These are phyloP conservation scores for Decorospora gaudefroyi DNA, from an alignment of 2,329 filamentous ascomycete species.

Conservation along the genomic window DNA sequence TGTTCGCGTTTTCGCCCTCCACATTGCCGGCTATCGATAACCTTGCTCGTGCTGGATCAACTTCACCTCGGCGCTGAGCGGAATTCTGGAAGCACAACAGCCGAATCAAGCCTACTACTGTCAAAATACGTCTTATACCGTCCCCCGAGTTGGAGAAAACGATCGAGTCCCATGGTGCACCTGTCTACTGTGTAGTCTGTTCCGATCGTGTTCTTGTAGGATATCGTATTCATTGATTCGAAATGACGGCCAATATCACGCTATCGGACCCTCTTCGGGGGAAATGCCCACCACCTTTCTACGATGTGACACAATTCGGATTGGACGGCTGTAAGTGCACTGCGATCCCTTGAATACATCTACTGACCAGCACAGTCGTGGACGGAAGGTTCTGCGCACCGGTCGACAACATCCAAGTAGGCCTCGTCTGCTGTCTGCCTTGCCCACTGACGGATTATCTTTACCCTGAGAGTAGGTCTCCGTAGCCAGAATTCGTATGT, in stretches of 20 bases:
- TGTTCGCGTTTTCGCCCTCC: conserved; percentile 5
- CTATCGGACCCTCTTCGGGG: conserved; percentile 48
- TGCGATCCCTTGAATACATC: conserved; percentile 7
- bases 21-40: too few relatives aligned
- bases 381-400: conserved; percentile 63
- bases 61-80: conserved; percentile 12
- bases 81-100: conserved; percentile 10
- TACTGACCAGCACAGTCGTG: conserved; percentile 53
- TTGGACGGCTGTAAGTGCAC: conserved; percentile 67
- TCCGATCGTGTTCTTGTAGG: conserved; percentile 32
- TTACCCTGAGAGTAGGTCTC: conserved; percentile 60
- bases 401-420: conserved; percentile 50
- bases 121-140: conserved; percentile 1
- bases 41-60: conserved; percentile 16
- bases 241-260: conserved; percentile 31
- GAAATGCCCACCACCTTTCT: conserved; percentile 70
- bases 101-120: conserved; percentile 12
- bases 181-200: conserved; percentile 18
- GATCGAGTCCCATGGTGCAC: conserved; percentile 31
- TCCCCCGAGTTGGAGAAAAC: conserved; percentile 1
- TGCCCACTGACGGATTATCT: conserved; percentile 84
- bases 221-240: background rate
- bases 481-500: conserved; percentile 11
- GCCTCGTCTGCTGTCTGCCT: conserved; percentile 78
- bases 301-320: conserved; percentile 65